Evolutionary conservation across 208 protist species (phyloP), one percentile per base, ranked within the genome.

Genomic region (Trypanosoma grayi): DNA sequence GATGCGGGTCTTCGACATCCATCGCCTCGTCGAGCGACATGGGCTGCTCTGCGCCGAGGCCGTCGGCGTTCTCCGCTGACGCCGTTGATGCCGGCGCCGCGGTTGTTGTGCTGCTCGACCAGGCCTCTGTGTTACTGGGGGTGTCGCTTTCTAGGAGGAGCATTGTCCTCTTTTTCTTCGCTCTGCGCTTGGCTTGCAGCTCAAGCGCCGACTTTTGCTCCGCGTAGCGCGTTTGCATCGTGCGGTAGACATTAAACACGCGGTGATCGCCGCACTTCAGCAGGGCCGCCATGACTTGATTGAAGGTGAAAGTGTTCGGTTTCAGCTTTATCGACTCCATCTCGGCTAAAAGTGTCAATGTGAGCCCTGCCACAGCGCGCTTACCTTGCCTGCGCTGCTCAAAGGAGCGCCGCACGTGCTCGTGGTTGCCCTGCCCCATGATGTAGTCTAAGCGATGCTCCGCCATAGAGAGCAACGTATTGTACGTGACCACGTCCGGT

Each of bases 271-370:
- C 67, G 55, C 87, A 94, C 3, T 71, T 30, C 0, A 80, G 45
- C 2, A 97, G 68, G 0, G 90, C 77, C 13, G 64, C 48, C 25
- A 97, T 69, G 0, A 84, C 33, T 59, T 83, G 78, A 70, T 94
- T 95, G 80, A 92, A 94, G 14, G 77, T 94, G 63, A 89, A 95
- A 13, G 89, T 97, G 73, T 97, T 93, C 2, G 92, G 89, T 24
- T 63, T 36, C 24, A 93, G 70, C 16, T 60, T 48, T 44, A 90
- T 79, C 0, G 79, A 76, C 0, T 80, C 70, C 87, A 97, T 94
- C 66, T 97, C 92, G 1, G 48, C 51, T 30, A 94, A 73, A 3
- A 97, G 67, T 13, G 78, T 79, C 30, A 93, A 20, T 36, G 78
- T 70, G 20, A 95, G 77, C 31, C 93, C 76, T 0, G 84, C 81